These are phyloP conservation scores for Diaporthe sp. DNA, from an alignment of 2,329 filamentous ascomycete species.

Conservation along the genomic window DNA sequence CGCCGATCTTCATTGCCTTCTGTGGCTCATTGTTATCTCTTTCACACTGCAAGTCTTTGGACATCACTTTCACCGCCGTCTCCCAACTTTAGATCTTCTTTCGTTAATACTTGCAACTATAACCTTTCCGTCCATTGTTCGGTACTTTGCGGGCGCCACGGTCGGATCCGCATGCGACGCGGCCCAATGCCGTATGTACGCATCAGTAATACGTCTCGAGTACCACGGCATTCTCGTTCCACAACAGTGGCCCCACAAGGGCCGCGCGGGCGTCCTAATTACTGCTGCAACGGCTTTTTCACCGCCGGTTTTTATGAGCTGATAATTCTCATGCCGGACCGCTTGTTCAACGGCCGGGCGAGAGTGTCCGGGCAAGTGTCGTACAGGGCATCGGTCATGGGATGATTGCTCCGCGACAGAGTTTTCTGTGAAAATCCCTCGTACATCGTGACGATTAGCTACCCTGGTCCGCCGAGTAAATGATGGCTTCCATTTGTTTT, in stretches of 20 bases:
- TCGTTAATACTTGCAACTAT: not conserved
- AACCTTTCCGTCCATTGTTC: too few species aligned
- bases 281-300: constrained; percentile 15
- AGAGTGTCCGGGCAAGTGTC: not conserved
- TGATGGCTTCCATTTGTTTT: not conserved
- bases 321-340: not conserved
- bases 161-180: not conserved
- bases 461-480: not conserved
- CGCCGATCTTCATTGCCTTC: not conserved
- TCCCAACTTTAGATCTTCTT: too few species aligned
- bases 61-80: not conserved
- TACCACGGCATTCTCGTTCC: constrained; percentile 20
- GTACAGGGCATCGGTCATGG: not conserved
- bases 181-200: not conserved
- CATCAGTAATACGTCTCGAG: not conserved
- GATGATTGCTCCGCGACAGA: not conserved
- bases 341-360: constrained; percentile 2
- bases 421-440: not conserved
- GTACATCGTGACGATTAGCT: too few species aligned
- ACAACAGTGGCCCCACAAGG: constrained; percentile 3
- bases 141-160: not conserved
- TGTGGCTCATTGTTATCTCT: not conserved
- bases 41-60: not conserved
- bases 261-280: not conserved
- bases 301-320: constrained; percentile 15